Percentiles rank a stretch among this genome's conserved stretches.
phyloP scores from a whole-genome alignment of 306 rosid genomes.

The Phaseolus lunatus region DNA sequence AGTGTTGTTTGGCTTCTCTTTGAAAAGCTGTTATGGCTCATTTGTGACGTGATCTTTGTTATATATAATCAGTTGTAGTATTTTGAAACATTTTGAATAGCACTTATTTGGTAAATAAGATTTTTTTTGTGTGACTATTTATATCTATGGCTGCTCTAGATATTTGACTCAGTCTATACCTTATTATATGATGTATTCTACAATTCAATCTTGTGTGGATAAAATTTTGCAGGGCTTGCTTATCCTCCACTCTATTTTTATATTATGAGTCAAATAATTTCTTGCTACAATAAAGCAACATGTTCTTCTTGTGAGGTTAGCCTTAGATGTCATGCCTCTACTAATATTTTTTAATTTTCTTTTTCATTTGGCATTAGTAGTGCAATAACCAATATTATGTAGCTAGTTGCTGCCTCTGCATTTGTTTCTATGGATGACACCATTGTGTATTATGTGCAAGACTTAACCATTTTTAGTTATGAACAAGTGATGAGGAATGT shows the following conservation, averaged over 20 bases:
- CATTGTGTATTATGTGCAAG: not conserved
- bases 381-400: conserved; percentile 3
- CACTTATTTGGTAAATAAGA: too few species aligned
- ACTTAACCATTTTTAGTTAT: conserved; percentile 3
- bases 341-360: not conserved
- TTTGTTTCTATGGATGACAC: not conserved
- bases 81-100: not conserved
- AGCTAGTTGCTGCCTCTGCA: not conserved
- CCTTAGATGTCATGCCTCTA: conserved; percentile 24
- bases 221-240: conserved; percentile 82
- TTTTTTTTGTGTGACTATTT: too few species aligned
- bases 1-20: conserved; percentile 29
- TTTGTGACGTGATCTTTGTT: conserved; percentile 14
- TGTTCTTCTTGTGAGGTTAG: conserved; percentile 89
- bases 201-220: conserved; percentile 37
- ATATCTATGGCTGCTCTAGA: too few species aligned
- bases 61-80: conserved; percentile 19
- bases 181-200: conserved; percentile 35
- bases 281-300: conserved; percentile 93
- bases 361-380: not conserved
- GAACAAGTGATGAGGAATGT: conserved; percentile 5
- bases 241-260: conserved; percentile 91
- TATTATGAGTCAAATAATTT: conserved; percentile 93
- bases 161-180: conserved; percentile 30
- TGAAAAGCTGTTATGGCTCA: conserved; percentile 9